Evolutionary conservation across 441 rosid species (phyloP).

Genomic region (Adansonia grandidieri): DNA sequence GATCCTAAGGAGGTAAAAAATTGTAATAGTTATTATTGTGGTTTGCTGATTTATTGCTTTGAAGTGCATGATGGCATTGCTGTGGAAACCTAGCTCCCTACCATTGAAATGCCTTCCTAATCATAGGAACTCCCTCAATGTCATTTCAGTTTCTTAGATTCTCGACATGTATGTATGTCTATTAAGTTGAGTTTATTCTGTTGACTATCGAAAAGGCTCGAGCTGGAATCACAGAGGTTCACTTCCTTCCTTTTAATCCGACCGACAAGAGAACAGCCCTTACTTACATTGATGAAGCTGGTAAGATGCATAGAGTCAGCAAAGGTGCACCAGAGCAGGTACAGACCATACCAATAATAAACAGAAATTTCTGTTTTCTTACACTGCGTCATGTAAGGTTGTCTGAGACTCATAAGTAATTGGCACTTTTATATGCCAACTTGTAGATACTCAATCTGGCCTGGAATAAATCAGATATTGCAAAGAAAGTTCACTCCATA

Average conservation of each 20-base stretch:
- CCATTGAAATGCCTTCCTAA: too few relatives aligned
- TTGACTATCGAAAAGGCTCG: conserved; percentile 43
- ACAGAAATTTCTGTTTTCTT: conserved; percentile 11
- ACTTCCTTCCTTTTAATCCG: conserved; percentile 69
- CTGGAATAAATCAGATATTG: conserved; percentile 47
- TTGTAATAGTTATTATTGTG: too few relatives aligned
- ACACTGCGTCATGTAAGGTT: neutral
- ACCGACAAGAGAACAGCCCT: conserved; percentile 66
- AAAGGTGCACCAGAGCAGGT: conserved; percentile 76
- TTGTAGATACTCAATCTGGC: conserved; percentile 57
- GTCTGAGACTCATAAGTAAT: neutral
- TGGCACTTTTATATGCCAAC: neutral
- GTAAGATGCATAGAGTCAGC: conserved; percentile 63
- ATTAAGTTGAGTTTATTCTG: conserved; percentile 16
- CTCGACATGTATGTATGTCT: neutral
- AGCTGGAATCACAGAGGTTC: conserved; percentile 60
- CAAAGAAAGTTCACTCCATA: conserved; percentile 57
- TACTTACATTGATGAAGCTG: conserved; percentile 48
- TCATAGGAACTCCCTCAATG: neutral
- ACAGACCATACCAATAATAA: conserved; percentile 12
- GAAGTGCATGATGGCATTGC: too few relatives aligned
- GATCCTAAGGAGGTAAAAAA: conserved; percentile 58
- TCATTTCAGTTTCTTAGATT: neutral
- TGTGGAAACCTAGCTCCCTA: too few relatives aligned
- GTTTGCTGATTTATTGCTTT: too few relatives aligned